phyloP scores from a whole-genome alignment of 495 filamentous ascomycete genomes.

The Aspergillus leporis region DNA sequence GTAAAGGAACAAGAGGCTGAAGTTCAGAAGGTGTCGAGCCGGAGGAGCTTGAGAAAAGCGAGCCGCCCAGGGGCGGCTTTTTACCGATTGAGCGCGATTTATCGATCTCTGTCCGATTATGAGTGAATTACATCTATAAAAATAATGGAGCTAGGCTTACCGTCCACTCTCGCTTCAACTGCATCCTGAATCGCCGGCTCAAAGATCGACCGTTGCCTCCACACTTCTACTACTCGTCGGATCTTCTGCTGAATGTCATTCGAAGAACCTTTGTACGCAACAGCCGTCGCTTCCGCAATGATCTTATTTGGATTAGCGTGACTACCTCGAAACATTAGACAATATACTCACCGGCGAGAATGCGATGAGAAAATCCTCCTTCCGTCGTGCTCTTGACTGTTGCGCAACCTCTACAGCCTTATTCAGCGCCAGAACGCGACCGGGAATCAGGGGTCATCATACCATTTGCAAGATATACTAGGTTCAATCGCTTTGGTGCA shows the following conservation, averaged over 20 bases:
- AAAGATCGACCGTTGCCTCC: conserved; percentile 87
- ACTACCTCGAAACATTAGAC: neutral
- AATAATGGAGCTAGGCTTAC: conserved; percentile 41
- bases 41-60: conserved; percentile 60
- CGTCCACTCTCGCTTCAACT: conserved; percentile 76
- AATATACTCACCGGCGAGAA: conserved; percentile 68
- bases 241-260: conserved; percentile 85
- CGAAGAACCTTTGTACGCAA: conserved; percentile 83
- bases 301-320: conserved; percentile 48
- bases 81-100: conserved; percentile 65
- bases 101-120: conserved; percentile 66
- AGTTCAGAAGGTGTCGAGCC: conserved; percentile 74
- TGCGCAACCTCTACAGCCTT: conserved; percentile 78
- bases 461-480: conserved; percentile 97
- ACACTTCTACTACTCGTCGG: conserved; percentile 87
- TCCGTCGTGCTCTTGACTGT: conserved; percentile 86
- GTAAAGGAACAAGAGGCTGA: conserved; percentile 67
- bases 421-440: conserved; percentile 20
- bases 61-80: conserved; percentile 68
- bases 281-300: conserved; percentile 80
- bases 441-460: conserved; percentile 21
- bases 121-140: conserved; percentile 7
- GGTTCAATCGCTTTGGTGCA: conserved; percentile 79
- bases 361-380: conserved; percentile 87
- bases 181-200: conserved; percentile 71